Percentiles rank a stretch among this genome's conserved stretches.
Conservation (phyloP, 2,329 filamentous ascomycete species). For the Diaporthe ampelina region DNA sequence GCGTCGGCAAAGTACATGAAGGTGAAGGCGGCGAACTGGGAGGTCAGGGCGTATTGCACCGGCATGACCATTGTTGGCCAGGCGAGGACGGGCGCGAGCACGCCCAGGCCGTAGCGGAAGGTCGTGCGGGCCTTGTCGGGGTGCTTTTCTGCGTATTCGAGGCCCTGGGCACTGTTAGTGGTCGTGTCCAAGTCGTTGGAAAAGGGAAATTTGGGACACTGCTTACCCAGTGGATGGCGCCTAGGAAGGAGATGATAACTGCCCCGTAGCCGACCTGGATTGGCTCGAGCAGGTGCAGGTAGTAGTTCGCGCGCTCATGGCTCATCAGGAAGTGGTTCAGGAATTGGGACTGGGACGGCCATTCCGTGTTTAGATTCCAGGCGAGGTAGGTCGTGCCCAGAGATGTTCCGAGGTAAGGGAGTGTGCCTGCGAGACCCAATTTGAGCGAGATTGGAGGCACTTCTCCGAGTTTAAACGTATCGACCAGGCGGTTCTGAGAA, state of each 20-base stretch:
- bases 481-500: conserved; percentile 72
- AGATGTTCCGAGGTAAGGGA: conserved; percentile 90
- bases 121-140: conserved; percentile 74
- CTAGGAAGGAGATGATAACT: conserved; percentile 93
- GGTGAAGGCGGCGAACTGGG: conserved; percentile 88
- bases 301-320: conserved; percentile 78
- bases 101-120: conserved; percentile 85
- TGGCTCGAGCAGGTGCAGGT: conserved; percentile 84
- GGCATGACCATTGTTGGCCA: conserved; percentile 93
- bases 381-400: conserved; percentile 85
- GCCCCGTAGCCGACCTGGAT: conserved; percentile 93
- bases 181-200: too few species aligned
- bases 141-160: conserved; percentile 83
- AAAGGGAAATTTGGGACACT: not conserved
- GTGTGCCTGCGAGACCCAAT: conserved; percentile 81
- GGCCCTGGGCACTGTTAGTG: conserved; percentile 60
- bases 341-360: conserved; percentile 70
- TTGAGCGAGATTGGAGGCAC: conserved; percentile 78
- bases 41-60: conserved; percentile 85
- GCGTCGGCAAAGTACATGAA: conserved; percentile 89
- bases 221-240: conserved; percentile 86
- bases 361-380: conserved; percentile 82
- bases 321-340: conserved; percentile 76
- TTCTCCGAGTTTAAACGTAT: conserved; percentile 74
- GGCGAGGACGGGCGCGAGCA: conserved; percentile 82